Evolutionary conservation across 148 eudicot genomes (phyloP), one percentile per base, ranked within the genome.

Genomic region (Fagopyrum esculentum): DNA sequence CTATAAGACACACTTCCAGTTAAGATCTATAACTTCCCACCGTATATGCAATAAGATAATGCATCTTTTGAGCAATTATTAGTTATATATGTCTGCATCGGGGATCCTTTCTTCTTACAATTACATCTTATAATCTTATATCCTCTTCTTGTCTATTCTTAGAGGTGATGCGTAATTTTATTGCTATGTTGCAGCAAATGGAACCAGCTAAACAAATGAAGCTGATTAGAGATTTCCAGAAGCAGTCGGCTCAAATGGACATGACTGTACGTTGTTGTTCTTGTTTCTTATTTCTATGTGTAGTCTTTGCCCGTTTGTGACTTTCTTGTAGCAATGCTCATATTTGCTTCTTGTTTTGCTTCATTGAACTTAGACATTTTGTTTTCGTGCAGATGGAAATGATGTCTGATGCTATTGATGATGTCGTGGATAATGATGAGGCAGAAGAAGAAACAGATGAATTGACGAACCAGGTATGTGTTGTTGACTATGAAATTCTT

Each of bases 361-460:
- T 57, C 17, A 76, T n/a, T 73, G 46, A 19, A 75, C 46, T 59
- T 71, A 73, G 52, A 72, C 69, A 3, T 63, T 43, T 75, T 55
- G 35, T 51, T 29, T 45, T 72, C 13, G 54, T 84, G 80, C 88
- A 91, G 98, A 91, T 87, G 72, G 98, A 93, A 85, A 93, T 93
- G 97, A 93, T 93, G 94, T 89, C 97, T 74, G 98, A 93, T 71
- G 89, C 95, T 80, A 93, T 93, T 74, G 98, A 93, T 74, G 95
- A 89, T 83, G 91, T 81, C 74, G 77, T 93, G 82, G 98, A 93
- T 80, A 80, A 91, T 85, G 98, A 93, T 26, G 98, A 93, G 73
- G 98, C 98, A 75, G 98, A 93, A 87, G 98, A 91, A 76, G 98
- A 93, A 85, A 88, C 98, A 19, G 97, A 93, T 43, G 97, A 93